Percentiles rank a stretch among this genome's conserved stretches.
phyloP scores from a whole-genome alignment of 2,329 filamentous ascomycete genomes.

The Colletotrichum lindemuthianum region DNA sequence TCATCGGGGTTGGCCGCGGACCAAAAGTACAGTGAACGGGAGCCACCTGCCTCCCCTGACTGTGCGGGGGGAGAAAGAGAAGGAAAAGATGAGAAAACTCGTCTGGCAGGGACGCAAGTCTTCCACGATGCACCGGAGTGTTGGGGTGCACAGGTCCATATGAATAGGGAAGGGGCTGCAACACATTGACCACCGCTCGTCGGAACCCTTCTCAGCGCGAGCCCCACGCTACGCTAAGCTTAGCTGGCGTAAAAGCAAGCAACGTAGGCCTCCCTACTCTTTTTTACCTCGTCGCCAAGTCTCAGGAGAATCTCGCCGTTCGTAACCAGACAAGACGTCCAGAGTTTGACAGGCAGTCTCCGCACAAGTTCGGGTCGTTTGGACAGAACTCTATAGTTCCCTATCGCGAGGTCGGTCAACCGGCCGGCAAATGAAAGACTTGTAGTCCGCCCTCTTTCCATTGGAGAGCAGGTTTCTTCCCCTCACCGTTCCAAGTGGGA shows the following conservation, averaged over 20 bases:
- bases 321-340: too few species aligned
- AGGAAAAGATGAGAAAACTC: not conserved
- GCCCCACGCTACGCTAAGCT: not conserved
- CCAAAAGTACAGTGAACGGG: not conserved
- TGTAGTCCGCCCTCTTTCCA: not conserved
- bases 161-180: slow-evolving; percentile 10
- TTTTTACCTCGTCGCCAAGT: too few species aligned
- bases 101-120: not conserved
- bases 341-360: too few species aligned
- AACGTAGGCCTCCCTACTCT: not conserved
- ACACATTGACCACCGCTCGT: slow-evolving; percentile 12
- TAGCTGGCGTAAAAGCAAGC: slow-evolving; percentile 2
- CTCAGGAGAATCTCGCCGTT: too few species aligned
- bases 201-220: slow-evolving; percentile 16
- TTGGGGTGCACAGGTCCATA: slow-evolving; percentile 6
- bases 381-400: not conserved
- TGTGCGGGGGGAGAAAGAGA: not conserved
- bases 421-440: slow-evolving; percentile 4
- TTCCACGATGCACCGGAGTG: not conserved
- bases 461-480: not conserved
- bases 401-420: not conserved
- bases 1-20: slow-evolving; percentile 1
- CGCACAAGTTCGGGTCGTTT: not conserved
- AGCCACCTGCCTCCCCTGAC: slow-evolving; percentile 2
- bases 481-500: slow-evolving; percentile 18